These are phyloP conservation scores for Sporisorium scitamineum DNA, from an alignment of 1,284 basidiomycete genomes.

Conservation along the genomic window DNA sequence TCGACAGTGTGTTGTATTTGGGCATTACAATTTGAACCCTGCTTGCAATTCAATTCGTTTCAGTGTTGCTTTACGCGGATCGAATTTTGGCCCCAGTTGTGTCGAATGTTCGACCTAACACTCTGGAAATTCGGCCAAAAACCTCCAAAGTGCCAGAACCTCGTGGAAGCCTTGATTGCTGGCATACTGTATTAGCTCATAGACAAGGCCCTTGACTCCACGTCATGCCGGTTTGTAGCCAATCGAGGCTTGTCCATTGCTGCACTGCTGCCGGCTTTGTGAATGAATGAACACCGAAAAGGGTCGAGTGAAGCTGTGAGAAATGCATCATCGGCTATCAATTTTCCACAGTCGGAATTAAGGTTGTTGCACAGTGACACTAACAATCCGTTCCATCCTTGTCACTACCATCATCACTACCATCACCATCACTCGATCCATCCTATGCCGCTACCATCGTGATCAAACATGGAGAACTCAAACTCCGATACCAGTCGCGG, in stretches of 20 bases:
- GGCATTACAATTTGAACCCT: not conserved
- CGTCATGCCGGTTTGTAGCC: not conserved
- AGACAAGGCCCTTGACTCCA: not conserved
- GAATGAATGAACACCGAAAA: too few species aligned
- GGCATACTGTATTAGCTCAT: not conserved
- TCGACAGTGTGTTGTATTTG: not conserved
- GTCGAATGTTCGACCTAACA: constrained; percentile 13
- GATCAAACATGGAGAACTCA: constrained; percentile 24
- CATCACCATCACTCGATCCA: not conserved
- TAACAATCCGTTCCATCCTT: not conserved
- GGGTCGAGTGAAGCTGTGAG: too few species aligned
- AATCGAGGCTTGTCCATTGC: too few species aligned
- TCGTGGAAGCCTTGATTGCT: constrained; percentile 20
- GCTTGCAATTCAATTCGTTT: not conserved
- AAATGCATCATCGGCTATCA: constrained; percentile 31
- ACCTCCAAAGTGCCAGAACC: constrained; percentile 23
- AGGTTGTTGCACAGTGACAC: too few species aligned
- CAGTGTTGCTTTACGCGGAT: not conserved
- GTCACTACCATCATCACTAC: not conserved
- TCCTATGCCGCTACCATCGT: constrained; percentile 11
- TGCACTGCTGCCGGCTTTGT: too few species aligned
- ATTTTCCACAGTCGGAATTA: constrained; percentile 21
- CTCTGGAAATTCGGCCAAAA: not conserved
- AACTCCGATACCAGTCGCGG: constrained; percentile 8
- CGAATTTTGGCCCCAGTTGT: not conserved